These are phyloP conservation scores for Suillus placidus DNA, from an alignment of 768 basidiomycete genomes.

Conservation along the genomic window DNA sequence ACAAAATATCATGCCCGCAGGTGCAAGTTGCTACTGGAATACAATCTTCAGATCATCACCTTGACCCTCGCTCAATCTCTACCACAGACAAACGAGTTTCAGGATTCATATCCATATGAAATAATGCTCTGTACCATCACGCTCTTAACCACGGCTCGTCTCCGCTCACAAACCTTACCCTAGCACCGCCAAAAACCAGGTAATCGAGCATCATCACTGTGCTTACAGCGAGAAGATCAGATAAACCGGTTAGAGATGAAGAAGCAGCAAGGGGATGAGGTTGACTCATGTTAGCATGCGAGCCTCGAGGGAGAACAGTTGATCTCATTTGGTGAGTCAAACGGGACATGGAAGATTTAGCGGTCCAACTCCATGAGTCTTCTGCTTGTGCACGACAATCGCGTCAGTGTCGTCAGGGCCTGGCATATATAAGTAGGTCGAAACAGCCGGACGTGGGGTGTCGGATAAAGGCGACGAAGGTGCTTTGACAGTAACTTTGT, in stretches of 20 bases:
- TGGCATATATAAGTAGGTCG: slow-evolving; percentile 42
- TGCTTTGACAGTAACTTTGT: slow-evolving; percentile 51
- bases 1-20: neutral
- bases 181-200: slow-evolving; percentile 41
- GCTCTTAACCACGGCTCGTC: slow-evolving; percentile 54
- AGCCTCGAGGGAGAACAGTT: slow-evolving; percentile 29
- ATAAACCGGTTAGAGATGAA: neutral
- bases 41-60: neutral
- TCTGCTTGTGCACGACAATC: slow-evolving; percentile 8
- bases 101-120: neutral
- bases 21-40: neutral
- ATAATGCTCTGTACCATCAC: slow-evolving; percentile 41
- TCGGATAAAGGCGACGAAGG: slow-evolving; percentile 42
- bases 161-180: slow-evolving; percentile 53
- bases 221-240: slow-evolving; percentile 25
- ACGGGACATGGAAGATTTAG: slow-evolving; percentile 31
- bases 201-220: slow-evolving; percentile 28
- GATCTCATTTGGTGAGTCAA: slow-evolving; percentile 6
- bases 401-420: slow-evolving; percentile 42
- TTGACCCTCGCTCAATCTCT: neutral
- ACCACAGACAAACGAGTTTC: neutral
- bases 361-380: slow-evolving; percentile 8
- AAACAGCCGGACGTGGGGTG: slow-evolving; percentile 40
- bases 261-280: neutral
- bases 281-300: slow-evolving; percentile 23